Evolutionary conservation across 164 flowering plant species (phyloP), one percentile per base, ranked within the genome.

Genomic region (Stephania japonica): DNA sequence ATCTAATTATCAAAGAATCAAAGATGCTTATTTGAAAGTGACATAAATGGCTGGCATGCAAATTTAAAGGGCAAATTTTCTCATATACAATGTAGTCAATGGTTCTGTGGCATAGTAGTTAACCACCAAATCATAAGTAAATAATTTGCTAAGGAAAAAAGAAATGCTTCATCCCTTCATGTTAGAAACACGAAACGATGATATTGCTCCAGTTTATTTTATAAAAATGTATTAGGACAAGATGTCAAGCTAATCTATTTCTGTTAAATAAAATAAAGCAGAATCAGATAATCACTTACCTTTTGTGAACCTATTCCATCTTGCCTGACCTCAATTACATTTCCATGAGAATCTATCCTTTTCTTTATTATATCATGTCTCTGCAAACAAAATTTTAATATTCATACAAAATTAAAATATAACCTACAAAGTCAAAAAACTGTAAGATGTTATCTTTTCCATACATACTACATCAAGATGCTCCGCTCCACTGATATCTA

Each of bases 401-500:
- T 11, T 16, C 19, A 49, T 56, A 72, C 56, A 24, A 43, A 24
- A 19, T 26, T 53, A 65, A 2, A 32, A 32, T 32, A 32, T 32
- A 32, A 32, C 4, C 32, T 24, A 6, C 26, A 12, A 4, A 24
- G 25, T 59, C 38, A 32, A 59, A 56, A 21, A 59, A 19, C 8
- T n/a, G 64, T 59, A 59, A 59, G 7, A 21, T 10, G 9, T n/a
- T 59, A 21, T 18, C n/a, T 59, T 59, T 3, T 59, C 24, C 24
- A 59, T 74, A 86, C 92, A 70, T 88, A 91, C 97, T 38, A 91
- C 87, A 81, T 91, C 97, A 78, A 88, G 84, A 73, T 91, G 97
- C 74, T 87, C 88, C 75, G 88, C 92, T 72, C 97, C 94, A 80
- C 97, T 91, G 68, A 91, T 87, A 81, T 91, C 97, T 91, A 91